Evolutionary conservation across 306 rosid genomes (phyloP).

Genomic region (Purshia tridentata): DNA sequence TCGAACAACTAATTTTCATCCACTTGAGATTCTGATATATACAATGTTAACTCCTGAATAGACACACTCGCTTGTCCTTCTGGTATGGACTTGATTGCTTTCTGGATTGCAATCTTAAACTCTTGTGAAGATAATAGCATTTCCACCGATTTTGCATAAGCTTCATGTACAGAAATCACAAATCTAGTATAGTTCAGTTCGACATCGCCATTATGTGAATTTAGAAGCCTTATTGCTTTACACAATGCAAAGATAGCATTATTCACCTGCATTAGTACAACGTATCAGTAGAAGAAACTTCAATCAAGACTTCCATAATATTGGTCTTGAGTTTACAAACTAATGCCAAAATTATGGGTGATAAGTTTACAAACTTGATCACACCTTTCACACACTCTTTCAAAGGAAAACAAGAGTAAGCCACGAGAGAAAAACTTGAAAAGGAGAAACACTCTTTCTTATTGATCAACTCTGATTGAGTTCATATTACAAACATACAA

Average conservation of each 20-base stretch:
- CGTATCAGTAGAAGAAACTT: not conserved
- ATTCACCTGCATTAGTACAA: slow-evolving; percentile 66
- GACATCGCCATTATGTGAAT: slow-evolving; percentile 29
- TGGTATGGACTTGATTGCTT: slow-evolving; percentile 65
- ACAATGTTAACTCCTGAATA: slow-evolving; percentile 53
- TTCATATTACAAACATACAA: too few species aligned
- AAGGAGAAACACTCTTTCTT: too few species aligned
- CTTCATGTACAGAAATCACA: slow-evolving; percentile 46
- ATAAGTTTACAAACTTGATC: too few species aligned
- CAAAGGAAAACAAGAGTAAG: too few species aligned
- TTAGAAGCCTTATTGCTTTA: slow-evolving; percentile 64
- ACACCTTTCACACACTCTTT: too few species aligned
- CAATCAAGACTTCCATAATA: too few species aligned
- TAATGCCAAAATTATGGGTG: too few species aligned
- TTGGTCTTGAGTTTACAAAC: too few species aligned
- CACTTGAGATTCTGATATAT: slow-evolving; percentile 71
- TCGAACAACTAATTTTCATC: slow-evolving; percentile 47
- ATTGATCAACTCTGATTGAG: too few species aligned
- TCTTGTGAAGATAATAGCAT: slow-evolving; percentile 55
- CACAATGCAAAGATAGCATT: slow-evolving; percentile 64
- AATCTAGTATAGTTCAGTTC: slow-evolving; percentile 44
- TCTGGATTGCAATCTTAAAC: slow-evolving; percentile 50
- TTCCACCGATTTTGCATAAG: slow-evolving; percentile 62
- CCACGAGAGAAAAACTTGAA: too few species aligned
- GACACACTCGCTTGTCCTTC: slow-evolving; percentile 83